Evolutionary conservation across 2,329 filamentous ascomycete species (phyloP).

Genomic region (Polytolypa hystricis): DNA sequence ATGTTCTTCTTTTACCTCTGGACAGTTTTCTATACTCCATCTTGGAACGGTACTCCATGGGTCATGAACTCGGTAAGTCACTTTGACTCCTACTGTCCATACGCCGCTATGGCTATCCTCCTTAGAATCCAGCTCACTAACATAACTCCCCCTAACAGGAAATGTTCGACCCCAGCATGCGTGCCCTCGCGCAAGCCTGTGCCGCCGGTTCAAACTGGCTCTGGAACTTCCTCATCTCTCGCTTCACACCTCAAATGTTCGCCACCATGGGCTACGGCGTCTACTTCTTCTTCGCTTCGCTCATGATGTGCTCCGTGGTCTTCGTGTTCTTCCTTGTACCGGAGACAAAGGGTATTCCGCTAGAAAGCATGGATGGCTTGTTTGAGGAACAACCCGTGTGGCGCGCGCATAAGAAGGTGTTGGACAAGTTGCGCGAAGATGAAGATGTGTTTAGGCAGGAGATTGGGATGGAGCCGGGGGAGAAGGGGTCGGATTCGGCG

Average conservation of each 20-base stretch:
- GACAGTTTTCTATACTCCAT: conserved; percentile 61
- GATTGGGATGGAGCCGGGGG: conserved; percentile 18
- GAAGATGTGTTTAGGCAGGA: conserved; percentile 25
- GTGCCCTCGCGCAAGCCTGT: conserved; percentile 59
- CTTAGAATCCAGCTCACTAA: conserved; percentile 43
- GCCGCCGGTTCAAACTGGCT: conserved; percentile 36
- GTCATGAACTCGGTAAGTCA: conserved; percentile 51
- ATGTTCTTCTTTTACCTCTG: conserved; percentile 61
- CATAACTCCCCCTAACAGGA: conserved; percentile 48
- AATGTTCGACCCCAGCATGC: conserved; percentile 33
- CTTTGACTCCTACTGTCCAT: too few relatives aligned
- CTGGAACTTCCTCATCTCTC: conserved; percentile 26
- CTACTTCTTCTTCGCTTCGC: conserved; percentile 57
- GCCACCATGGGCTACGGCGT: conserved; percentile 45
- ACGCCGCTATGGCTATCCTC: background rate
- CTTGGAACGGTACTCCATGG: conserved; percentile 67
- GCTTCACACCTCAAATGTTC: conserved; percentile 32
- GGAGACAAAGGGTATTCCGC: conserved; percentile 54
- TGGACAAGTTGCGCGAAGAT: conserved; percentile 24
- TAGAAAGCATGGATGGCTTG: conserved; percentile 54
- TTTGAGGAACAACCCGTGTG: conserved; percentile 37
- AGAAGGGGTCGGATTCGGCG: too few relatives aligned
- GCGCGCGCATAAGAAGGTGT: conserved; percentile 24
- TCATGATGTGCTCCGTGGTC: conserved; percentile 47
- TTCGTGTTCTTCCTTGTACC: conserved; percentile 55